A percentile compares a stretch with the other conserved stretches of the same genome.
Evolutionary conservation across 345 rosid species (phyloP).

Genomic region (Arabis hirsuta): DNA sequence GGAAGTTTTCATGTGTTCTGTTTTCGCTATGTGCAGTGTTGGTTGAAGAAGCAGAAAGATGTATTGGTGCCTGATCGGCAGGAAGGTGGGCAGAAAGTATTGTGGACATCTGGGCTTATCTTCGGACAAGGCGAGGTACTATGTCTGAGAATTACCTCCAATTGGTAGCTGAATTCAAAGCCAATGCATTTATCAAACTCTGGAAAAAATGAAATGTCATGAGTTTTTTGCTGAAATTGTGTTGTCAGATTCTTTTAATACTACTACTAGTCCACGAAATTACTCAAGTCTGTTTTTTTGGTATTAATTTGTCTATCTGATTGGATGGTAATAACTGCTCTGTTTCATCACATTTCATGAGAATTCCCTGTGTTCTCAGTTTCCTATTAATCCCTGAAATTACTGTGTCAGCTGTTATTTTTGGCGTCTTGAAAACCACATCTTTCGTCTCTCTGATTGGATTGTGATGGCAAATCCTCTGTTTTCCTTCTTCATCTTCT

Average conservation of each 20-base stretch:
- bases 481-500: not conserved
- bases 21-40: conserved; percentile 60
- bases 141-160: conserved; percentile 13
- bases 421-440: not conserved
- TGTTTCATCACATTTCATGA: conserved; percentile 5
- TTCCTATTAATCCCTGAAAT: not conserved
- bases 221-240: not conserved
- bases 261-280: conserved; percentile 2
- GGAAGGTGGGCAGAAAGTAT: conserved; percentile 59
- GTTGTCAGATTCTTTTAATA: not conserved
- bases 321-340: not conserved
- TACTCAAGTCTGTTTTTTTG: not conserved
- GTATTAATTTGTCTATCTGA: not conserved
- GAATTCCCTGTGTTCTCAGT: not conserved
- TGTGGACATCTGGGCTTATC: conserved; percentile 94
- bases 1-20: conserved; percentile 8
- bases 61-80: conserved; percentile 64
- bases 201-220: not conserved
- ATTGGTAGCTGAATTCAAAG: conserved; percentile 4
- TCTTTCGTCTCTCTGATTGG: not conserved
- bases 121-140: conserved; percentile 95
- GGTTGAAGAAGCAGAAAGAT: conserved; percentile 98
- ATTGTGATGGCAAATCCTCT: conserved; percentile 5
- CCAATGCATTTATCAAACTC: not conserved
- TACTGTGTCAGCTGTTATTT: not conserved